Base-by-base conservation (phyloP, 192 early-diverging fungal genomes). In the Mortierella alpina region DNA sequence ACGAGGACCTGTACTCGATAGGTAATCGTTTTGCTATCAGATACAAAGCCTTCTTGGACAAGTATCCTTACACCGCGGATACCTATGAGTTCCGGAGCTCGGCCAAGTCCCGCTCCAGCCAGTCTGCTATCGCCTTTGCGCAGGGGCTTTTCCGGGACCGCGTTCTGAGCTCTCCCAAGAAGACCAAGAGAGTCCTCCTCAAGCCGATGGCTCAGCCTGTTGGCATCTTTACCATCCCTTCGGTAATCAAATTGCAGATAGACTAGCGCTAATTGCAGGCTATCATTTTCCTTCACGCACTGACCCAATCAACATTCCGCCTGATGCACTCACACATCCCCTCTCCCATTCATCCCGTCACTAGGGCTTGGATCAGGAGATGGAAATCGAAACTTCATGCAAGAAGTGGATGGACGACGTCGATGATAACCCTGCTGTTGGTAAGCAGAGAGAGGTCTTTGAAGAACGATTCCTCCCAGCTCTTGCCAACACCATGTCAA, bases 361-460 rank as follows among this genome's bases (percentile, higher is more conserved):
- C 14, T 41, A 73, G 72, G 72, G 72, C 4, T 14, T 66, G 15
- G 72, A 73, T 58, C 44, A 66, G 49, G 63, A 73, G 23, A 47
- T 73, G 63, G 63, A 53, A 4, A 22, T 73, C 50, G 58, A 73
- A 56, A 66, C 57, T 49, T 62, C 72, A 6, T 73, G 72, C 47
- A 63, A 63, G 0, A 47, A 50, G 5, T 73, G 63, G 63, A 8
- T 65, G 0, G 56, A 73, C 15, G 48, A 59, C 0, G 63, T 73
- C 39, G 20, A 59, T 8, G 63, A 40, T 5, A 46, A 57, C 10
- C 49, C 55, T 10, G 40, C 8, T 39, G 57, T 66, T 13, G 41
- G 41, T 10, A 39, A 51, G 14, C 22, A 73, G 15, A 22, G 52
- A 40, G 60, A 41, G 20, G 47, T 59, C n/a, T 73, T 39, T 22